Evolutionary conservation across 139 green algal species (phyloP), one percentile per base, ranked within the genome.

Genomic region (Pycnococcus provasolii): DNA sequence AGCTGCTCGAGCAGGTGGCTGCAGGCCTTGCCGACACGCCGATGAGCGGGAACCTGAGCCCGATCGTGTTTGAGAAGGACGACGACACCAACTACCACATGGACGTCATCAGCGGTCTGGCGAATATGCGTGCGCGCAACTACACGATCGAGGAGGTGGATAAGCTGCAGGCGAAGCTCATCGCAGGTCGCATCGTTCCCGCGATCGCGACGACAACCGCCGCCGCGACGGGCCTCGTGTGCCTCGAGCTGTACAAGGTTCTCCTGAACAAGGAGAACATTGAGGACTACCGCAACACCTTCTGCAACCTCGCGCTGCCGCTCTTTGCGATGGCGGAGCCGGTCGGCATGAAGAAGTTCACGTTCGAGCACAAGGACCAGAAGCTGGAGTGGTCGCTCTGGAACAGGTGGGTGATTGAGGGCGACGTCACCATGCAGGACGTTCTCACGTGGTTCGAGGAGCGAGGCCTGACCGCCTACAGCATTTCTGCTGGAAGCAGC

Each of bases 51-150:
- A 69, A 53, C 4, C 63, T 75, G 39, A 39, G 11, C 13, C 54
- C 62, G 11, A 75, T 75, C 37, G 53, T 62, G 58, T 75, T 75
- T 62, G 68, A 75, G 57, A 75, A 80, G 85, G 92, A 98, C 62
- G 89, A 96, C 68, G 92, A 98, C 79, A 86, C 83, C 66, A 98
- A 98, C 78, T 94, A 83, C 71, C 92, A 98, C 86, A 97, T 98
- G 92, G 89, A 95, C 62, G 59, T 90, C 55, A 96, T 98, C 64
- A 77, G 86, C 5, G 87, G 84, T 6, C 77, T 96, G 51, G 89
- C 92, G 72, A 98, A 98, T 87, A 94, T 98, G 91, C 85, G 92
- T 15, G 93, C 93, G 0, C 85, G 93, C 59, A 96, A 95, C 85
- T 98, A 98, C 80, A 64, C 64, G 43, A 80, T 84, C 58, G 37